phyloP scores from a whole-genome alignment of 2,329 filamentous ascomycete species.

The Apiospora hydei region DNA sequence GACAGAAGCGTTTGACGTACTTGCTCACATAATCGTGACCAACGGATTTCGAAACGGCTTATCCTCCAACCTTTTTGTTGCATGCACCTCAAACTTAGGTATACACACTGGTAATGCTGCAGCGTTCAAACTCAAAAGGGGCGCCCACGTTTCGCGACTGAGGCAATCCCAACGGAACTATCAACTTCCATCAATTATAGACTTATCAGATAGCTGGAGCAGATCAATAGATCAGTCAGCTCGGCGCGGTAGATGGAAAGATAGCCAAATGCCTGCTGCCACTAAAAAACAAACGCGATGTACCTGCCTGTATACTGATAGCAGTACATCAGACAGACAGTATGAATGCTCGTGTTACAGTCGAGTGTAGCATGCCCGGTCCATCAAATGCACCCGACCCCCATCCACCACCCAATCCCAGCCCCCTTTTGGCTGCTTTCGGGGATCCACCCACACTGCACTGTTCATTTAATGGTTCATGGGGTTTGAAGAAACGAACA shows the following conservation, averaged over 20 bases:
- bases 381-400: constrained; percentile 19
- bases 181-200: neutral
- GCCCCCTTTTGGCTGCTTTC: constrained; percentile 19
- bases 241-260: neutral
- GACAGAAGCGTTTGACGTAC: neutral
- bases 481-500: constrained; percentile 26
- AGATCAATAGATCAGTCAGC: constrained; percentile 17
- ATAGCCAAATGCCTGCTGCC: neutral
- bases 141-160: constrained; percentile 6
- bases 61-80: neutral
- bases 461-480: constrained; percentile 24
- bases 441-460: constrained; percentile 20
- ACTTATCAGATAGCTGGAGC: constrained; percentile 7
- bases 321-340: neutral
- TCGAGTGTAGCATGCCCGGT: constrained; percentile 20
- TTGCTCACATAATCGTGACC: constrained; percentile 19
- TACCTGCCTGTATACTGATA: neutral
- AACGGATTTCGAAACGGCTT: constrained; percentile 16
- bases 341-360: constrained; percentile 12
- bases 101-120: neutral
- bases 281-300: neutral
- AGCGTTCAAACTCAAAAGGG: neutral
- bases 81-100: neutral
- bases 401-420: constrained; percentile 14
- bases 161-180: constrained; percentile 4